phyloP scores from a whole-genome alignment of 2,329 filamentous ascomycete genomes.

The Neoscytalidium dimidiatum region DNA sequence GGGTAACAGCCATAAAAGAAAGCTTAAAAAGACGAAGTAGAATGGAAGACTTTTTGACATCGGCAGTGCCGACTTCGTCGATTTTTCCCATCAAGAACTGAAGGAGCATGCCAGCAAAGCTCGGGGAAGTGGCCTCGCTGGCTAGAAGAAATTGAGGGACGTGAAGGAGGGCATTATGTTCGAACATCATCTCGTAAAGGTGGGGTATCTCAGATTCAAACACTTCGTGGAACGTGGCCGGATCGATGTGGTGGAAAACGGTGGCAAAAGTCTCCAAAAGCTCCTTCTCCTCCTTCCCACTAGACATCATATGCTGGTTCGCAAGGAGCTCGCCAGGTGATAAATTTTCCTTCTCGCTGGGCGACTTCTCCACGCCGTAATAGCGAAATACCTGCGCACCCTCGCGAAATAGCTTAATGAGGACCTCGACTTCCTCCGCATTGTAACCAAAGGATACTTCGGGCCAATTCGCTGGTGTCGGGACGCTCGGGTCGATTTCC shows the following conservation, averaged over 20 bases:
- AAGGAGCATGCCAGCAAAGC: slow-evolving; percentile 96
- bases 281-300: slow-evolving; percentile 95
- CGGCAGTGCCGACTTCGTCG: slow-evolving; percentile 87
- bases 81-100: slow-evolving; percentile 98
- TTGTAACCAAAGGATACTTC: slow-evolving; percentile 97
- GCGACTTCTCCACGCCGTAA: slow-evolving; percentile 84
- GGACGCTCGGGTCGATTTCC: slow-evolving; percentile 69
- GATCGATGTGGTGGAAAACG: slow-evolving; percentile 97
- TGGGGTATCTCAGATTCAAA: slow-evolving; percentile 97
- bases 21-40: slow-evolving; percentile 93
- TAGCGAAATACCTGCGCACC: slow-evolving; percentile 96
- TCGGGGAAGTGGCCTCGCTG: slow-evolving; percentile 96
- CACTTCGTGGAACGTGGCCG: slow-evolving; percentile 96
- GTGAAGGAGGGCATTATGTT: slow-evolving; percentile 90
- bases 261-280: slow-evolving; percentile 96
- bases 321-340: slow-evolving; percentile 90
- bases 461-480: slow-evolving; percentile 82
- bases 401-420: slow-evolving; percentile 96
- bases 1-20: slow-evolving; percentile 97
- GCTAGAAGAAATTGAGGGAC: slow-evolving; percentile 98
- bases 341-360: slow-evolving; percentile 70
- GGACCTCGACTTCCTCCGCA: slow-evolving; percentile 93
- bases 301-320: slow-evolving; percentile 85
- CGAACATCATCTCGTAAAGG: slow-evolving; percentile 96
- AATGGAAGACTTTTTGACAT: slow-evolving; percentile 91